These are phyloP conservation scores for Xerocomellus amylosporus DNA, from an alignment of 768 basidiomycete species.

Conservation along the genomic window DNA sequence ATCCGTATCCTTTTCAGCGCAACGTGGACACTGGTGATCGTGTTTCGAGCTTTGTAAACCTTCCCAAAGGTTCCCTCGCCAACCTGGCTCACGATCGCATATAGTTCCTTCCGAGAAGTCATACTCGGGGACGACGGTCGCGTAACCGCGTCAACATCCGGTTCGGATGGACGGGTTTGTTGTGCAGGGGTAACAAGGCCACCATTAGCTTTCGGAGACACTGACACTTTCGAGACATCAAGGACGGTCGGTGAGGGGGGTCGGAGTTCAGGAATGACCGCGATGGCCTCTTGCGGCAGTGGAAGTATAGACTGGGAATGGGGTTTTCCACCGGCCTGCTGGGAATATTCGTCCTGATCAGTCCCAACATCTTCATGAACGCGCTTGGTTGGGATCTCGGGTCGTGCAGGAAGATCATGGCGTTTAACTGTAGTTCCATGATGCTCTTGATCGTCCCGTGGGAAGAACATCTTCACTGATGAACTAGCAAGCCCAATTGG, in stretches of 20 bases:
- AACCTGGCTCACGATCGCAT: conserved; percentile 87
- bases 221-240: conserved; percentile 19
- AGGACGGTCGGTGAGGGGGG: conserved; percentile 18
- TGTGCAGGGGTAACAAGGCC: conserved; percentile 20
- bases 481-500: conserved; percentile 57
- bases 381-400: conserved; percentile 30
- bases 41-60: conserved; percentile 93
- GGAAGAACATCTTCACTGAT: conserved; percentile 75
- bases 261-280: conserved; percentile 10
- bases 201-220: conserved; percentile 27
- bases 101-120: conserved; percentile 53
- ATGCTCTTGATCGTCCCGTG: conserved; percentile 70
- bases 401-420: conserved; percentile 17
- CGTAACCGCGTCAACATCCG: conserved; percentile 23
- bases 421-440: conserved; percentile 21
- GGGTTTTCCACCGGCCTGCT: conserved; percentile 1
- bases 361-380: conserved; percentile 18
- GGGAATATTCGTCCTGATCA: conserved; percentile 22
- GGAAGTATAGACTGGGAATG: background rate
- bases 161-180: conserved; percentile 22
- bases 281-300: conserved; percentile 8
- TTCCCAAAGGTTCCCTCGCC: conserved; percentile 99
- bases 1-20: conserved; percentile 96
- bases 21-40: conserved; percentile 69
- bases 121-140: conserved; percentile 29